Evolutionary conservation across 2,329 filamentous ascomycete genomes (phyloP), one percentile per base, ranked within the genome.

Genomic region (Clonostachys chloroleuca): DNA sequence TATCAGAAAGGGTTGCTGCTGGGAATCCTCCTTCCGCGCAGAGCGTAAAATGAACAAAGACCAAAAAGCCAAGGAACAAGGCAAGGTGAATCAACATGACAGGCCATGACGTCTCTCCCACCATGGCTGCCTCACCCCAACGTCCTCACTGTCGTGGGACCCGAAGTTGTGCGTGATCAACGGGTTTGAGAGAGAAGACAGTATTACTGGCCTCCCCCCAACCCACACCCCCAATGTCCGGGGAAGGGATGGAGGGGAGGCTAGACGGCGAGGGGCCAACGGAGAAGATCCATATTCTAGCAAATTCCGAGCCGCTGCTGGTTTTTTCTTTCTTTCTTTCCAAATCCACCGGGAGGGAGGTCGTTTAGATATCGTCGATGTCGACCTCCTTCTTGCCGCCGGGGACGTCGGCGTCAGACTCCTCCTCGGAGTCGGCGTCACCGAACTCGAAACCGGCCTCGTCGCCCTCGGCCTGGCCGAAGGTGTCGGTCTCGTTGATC

Each of bases 401-500:
- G 61, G 73, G 75, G 49, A 69, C 76, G 49, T 69, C 76, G 54
- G 69, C 74, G 43, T 65, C 74, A 3, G 36, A n/a, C 45, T 80
- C 78, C 39, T 65, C 65, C 18, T 80, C 67, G 44, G 76, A 80
- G 62, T 88, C 86, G 70, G 96, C 92, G 70, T 97, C 92, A 74
- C 95, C 94, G 77, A 97, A 97, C 76, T 97, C 94, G 78, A 99
- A 96, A 74, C 94, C 94, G 75, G 88, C 90, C 64, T 96, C 90
- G 70, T 94, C 92, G 68, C 95, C 87, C 70, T 91, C 92, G 69
- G 92, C 89, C 70, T 92, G 89, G 63, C 89, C 83, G 64, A 87
- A 95, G 43, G 90, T 95, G 72, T 97, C 94, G 55, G 91, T 96
- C 83, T 99, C 94, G 83, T 99, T 99, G 83, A 99, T 99, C 87